phyloP scores from a whole-genome alignment of 352 stramenopile species.

The Phytophthora ramorum region DNA sequence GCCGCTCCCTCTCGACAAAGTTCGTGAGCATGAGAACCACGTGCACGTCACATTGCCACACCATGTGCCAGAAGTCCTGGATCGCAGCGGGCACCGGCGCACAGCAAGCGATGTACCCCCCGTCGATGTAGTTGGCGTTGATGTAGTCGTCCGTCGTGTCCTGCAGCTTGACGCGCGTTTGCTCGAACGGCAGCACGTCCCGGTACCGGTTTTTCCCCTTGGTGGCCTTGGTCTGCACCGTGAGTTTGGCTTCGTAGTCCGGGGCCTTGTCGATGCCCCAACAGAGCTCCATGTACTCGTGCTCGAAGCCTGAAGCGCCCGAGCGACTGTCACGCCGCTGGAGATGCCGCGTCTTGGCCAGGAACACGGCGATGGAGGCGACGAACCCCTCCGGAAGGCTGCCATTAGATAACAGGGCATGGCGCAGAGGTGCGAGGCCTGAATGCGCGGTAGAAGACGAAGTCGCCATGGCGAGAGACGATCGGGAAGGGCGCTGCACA shows the following conservation, averaged over 20 bases:
- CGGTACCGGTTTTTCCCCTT: conserved; percentile 81
- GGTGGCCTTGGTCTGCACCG: conserved; percentile 70
- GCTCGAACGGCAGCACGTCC: conserved; percentile 80
- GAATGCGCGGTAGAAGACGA: conserved; percentile 5
- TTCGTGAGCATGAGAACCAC: conserved; percentile 91
- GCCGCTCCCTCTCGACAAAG: conserved; percentile 77
- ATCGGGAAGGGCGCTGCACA: background rate
- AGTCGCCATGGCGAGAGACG: conserved; percentile 23
- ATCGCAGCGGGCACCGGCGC: conserved; percentile 71
- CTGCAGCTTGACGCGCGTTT: conserved; percentile 67
- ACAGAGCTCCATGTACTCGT: conserved; percentile 74
- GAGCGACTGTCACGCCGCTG: conserved; percentile 34
- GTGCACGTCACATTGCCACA: conserved; percentile 78
- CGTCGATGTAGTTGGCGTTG: conserved; percentile 74
- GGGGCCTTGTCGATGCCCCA: conserved; percentile 60
- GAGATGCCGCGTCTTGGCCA: conserved; percentile 44
- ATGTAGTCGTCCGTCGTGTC: conserved; percentile 62
- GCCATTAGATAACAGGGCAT: conserved; percentile 7
- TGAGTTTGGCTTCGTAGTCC: conserved; percentile 62
- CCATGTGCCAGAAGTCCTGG: conserved; percentile 85
- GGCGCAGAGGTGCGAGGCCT: conserved; percentile 21
- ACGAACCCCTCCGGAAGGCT: background rate
- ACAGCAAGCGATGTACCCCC: conserved; percentile 79
- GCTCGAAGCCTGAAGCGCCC: conserved; percentile 54
- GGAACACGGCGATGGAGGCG: conserved; percentile 30